Conservation (phyloP, 306 rosid genomes). For the Corylus avellana region DNA sequence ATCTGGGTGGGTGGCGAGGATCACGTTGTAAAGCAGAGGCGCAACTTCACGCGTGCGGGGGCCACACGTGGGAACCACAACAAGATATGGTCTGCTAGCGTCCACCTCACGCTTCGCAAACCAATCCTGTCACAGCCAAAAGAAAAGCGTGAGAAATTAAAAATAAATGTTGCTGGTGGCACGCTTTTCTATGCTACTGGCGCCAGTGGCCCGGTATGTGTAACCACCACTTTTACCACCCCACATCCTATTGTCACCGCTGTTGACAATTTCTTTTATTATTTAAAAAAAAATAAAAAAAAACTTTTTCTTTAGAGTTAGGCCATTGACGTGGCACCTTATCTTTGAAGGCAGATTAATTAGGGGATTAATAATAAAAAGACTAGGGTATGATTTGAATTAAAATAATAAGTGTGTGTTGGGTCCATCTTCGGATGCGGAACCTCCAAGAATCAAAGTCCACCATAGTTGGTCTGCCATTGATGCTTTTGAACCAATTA, state of each 20-base stretch:
- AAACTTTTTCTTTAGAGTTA: not conserved
- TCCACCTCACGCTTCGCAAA: slow-evolving; percentile 22
- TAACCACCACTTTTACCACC: slow-evolving; percentile 22
- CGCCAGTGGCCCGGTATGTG: slow-evolving; percentile 32
- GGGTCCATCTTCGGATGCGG: slow-evolving; percentile 46
- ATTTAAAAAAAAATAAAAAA: not conserved
- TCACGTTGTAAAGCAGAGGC: slow-evolving; percentile 34
- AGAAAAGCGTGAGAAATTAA: not conserved
- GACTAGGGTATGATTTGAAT: too few species aligned
- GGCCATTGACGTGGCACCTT: slow-evolving; percentile 12
- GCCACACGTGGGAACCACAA: slow-evolving; percentile 39
- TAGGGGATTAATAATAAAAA: too few species aligned
- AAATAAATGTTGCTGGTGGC: slow-evolving; percentile 18
- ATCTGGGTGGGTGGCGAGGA: slow-evolving; percentile 22
- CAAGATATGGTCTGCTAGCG: slow-evolving; percentile 33
- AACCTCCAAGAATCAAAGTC: slow-evolving; percentile 50
- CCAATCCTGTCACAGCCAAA: not conserved
- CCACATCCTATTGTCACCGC: slow-evolving; percentile 23
- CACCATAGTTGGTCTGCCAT: slow-evolving; percentile 66
- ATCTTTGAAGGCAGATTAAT: too few species aligned
- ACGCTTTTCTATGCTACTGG: slow-evolving; percentile 22
- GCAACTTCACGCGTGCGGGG: slow-evolving; percentile 46
- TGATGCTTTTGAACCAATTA: slow-evolving; percentile 23
- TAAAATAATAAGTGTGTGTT: not conserved
- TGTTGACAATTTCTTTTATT: slow-evolving; percentile 24